Base-by-base conservation (phyloP, 2,329 filamentous ascomycete genomes). In the Colletotrichum gigasporum region DNA sequence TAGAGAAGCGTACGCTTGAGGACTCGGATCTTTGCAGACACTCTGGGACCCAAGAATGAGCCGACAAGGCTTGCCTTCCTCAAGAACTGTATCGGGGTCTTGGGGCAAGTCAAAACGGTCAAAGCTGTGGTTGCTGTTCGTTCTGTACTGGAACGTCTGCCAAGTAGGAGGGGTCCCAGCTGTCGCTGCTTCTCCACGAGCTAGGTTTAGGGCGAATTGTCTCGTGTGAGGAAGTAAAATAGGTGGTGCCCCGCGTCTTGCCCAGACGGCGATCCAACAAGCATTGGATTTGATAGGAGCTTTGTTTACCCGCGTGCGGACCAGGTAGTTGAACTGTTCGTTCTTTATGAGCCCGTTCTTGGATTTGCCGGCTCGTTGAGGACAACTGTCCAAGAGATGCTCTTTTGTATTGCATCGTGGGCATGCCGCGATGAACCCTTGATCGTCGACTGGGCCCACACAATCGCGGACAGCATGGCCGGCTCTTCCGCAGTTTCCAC, bases 181-280 rank as follows among this genome's bases (percentile, higher is more conserved):
- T 14, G 16, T 18, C 5, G 12, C 12, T 14, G 14, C n/a, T 12
- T 18, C 16, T 12, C 4, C 5, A 18, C 8, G n/a, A 7, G n/a
- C 28, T 20, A 61, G 10, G 4, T 35, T 42, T 1, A 41, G 52
- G 11, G 59, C 54, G 5, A 63, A 63, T 3, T 48, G 32, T 26
- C 22, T 57, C 7, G 59, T 57, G 16, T 59, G 44, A 32, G 59
- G 59, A 4, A 63, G 34, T 4, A 5, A 10, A 1, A 58, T 59
- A 1, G 7, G n/a, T 2, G 59, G 53, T 18, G 34, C 41, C 4
- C 20, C 42, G 3, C 14, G 5, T 16, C 7, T 32, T 10, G 32
- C 59, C 59, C 59, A 63, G 10, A 18, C 20, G 5, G 35, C 12
- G 4, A 57, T 16, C 59, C 59, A 63, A 26, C 59, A 63, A 50